Percentiles rank a stretch among this genome's conserved stretches.
phyloP scores from a whole-genome alignment of 768 basidiomycete genomes.

The Boletus sp. region DNA sequence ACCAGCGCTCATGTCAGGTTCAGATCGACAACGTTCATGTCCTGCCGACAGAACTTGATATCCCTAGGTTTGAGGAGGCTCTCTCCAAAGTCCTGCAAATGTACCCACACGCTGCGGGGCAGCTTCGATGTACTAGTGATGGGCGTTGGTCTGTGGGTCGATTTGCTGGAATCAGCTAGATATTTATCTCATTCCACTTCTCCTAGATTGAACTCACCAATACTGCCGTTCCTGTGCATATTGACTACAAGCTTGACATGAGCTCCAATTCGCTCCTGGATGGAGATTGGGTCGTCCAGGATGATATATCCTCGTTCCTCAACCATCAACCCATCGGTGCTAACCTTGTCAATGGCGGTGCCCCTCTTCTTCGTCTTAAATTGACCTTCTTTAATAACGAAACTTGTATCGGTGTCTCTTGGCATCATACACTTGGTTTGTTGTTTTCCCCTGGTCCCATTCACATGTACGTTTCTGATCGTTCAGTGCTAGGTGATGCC shows the following conservation, averaged over 20 bases:
- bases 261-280: constrained; percentile 10
- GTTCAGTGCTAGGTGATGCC: constrained; percentile 27
- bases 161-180: neutral
- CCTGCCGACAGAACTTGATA: constrained; percentile 13
- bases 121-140: constrained; percentile 8
- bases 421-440: constrained; percentile 36
- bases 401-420: constrained; percentile 34
- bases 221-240: constrained; percentile 15
- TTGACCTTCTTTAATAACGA: constrained; percentile 22
- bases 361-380: constrained; percentile 28
- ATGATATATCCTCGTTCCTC: constrained; percentile 19
- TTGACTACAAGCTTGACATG: constrained; percentile 6
- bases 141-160: constrained; percentile 22
- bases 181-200: constrained; percentile 1
- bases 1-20: constrained; percentile 1
- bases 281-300: constrained; percentile 29
- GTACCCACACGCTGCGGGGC: constrained; percentile 28
- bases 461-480: neutral
- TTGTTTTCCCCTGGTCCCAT: neutral
- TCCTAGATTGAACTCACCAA: constrained; percentile 26
- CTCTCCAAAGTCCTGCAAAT: constrained; percentile 23
- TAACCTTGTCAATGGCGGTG: constrained; percentile 15
- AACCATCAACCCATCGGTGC: constrained; percentile 14
- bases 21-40: constrained; percentile 21
- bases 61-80: constrained; percentile 22